Evolutionary conservation across 2,329 filamentous ascomycete genomes (phyloP), one percentile per base, ranked within the genome.

Genomic region (Hypoxylon sp.): DNA sequence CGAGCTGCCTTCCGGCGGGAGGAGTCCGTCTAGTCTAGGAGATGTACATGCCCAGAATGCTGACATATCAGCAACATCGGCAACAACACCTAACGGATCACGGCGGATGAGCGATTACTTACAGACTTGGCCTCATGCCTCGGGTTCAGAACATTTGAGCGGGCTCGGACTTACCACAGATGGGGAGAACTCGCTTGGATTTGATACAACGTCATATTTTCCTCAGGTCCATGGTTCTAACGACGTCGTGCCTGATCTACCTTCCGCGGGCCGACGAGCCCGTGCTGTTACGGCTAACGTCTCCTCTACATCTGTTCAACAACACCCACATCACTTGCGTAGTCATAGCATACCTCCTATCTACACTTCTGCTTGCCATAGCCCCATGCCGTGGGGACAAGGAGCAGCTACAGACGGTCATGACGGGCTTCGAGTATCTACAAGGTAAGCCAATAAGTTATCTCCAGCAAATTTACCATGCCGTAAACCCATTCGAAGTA

Each of bases 291-390:
- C 76, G 10, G 58, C 72, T 51, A 67, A 64, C 51, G 60, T 76
- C 37, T 48, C 70, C 24, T 72, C 72, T 3, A 31, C 70, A 13
- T 62, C 72, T 26, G 63, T 72, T 46, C 72, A 73, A 56, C 70
- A 71, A 39, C 72, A 73, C 35, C 70, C 72, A 8, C 70, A 72
- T 19, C 73, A 76, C 61, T 64, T 76, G 19, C 67, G 76, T 11
- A 78, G 74, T 47, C 76, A 75, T 58, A 78, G 77, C 70, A 77
- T 77, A 54, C 75, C 74, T 3, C 71, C 73, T 3, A 68, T 75
- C 5, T 77, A 73, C 53, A 65, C 73, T 17, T 74, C 77, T 5
- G 71, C 63, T 55, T 73, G 74, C 50, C 54, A 70, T 5, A 76
- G 74, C 53, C 74, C 75, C 14, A 68, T 76, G 65, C 65, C 75